phyloP scores from a whole-genome alignment of 148 eudicot species.

The Camellia sinensis region DNA sequence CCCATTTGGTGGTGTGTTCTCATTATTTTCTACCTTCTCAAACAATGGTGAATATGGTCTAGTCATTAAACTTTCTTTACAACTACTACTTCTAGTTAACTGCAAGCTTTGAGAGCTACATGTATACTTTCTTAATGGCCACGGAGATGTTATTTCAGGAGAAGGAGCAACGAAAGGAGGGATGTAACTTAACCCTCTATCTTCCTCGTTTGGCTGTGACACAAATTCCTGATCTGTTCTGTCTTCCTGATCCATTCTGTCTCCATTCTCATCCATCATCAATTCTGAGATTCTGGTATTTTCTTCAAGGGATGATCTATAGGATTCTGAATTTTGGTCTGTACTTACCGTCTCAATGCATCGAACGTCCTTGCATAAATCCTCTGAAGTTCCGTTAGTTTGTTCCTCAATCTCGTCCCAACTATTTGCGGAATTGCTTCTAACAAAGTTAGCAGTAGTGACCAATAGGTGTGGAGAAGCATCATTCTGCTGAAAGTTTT shows the following conservation, averaged over 20 bases:
- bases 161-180: conserved; percentile 23
- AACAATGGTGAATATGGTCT: conserved; percentile 28
- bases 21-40: conserved; percentile 34
- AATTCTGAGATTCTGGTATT: conserved; percentile 18
- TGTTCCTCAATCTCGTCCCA: conserved; percentile 38
- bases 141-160: conserved; percentile 31
- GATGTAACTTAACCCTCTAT: conserved; percentile 24
- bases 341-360: conserved; percentile 55
- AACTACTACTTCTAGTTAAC: conserved; percentile 43
- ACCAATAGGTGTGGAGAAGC: conserved; percentile 13
- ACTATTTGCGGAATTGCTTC: conserved; percentile 32
- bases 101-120: conserved; percentile 34
- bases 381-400: conserved; percentile 42
- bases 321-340: conserved; percentile 15
- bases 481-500: conserved; percentile 23
- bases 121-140: conserved; percentile 21
- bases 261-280: conserved; percentile 13
- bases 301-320: conserved; percentile 23
- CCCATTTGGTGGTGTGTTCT: conserved; percentile 35
- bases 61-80: conserved; percentile 30
- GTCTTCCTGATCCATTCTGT: conserved; percentile 14
- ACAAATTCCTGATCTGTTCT: conserved; percentile 9
- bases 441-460: conserved; percentile 24
- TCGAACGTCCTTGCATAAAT: conserved; percentile 72
- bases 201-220: conserved; percentile 17